A percentile compares a stretch with the other conserved stretches of the same genome.
Evolutionary conservation across 257 asterid species (phyloP).

Genomic region (Nicotiana obtusifolia): DNA sequence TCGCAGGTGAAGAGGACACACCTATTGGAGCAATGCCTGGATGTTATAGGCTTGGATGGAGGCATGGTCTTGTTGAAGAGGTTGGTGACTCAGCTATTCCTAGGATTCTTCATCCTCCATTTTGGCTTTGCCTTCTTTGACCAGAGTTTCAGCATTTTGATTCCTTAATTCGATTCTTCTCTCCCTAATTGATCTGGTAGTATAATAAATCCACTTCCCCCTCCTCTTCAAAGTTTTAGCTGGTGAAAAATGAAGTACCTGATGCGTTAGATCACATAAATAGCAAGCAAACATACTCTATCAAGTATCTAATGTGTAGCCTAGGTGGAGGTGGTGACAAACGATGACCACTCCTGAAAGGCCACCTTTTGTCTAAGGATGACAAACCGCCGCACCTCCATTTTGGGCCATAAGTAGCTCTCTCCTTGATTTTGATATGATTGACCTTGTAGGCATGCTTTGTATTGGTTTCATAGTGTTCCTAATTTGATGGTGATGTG

Average conservation of each 20-base stretch:
- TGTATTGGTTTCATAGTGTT: neutral
- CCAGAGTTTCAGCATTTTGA: neutral
- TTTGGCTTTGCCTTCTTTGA: neutral
- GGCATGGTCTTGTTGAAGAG: conserved; percentile 96
- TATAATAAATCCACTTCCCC: neutral
- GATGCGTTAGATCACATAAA: neutral
- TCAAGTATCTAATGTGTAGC: neutral
- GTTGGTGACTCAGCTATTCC: conserved; percentile 27
- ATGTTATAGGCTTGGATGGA: conserved; percentile 97
- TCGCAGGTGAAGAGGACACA: conserved; percentile 88
- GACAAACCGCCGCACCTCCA: neutral
- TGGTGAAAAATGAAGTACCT: neutral
- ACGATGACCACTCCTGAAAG: neutral
- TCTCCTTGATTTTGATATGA: neutral
- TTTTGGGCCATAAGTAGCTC: neutral
- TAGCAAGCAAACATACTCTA: neutral
- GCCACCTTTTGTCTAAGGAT: neutral
- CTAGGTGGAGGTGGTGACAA: neutral
- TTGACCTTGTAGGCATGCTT: neutral
- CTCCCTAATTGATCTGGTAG: neutral
- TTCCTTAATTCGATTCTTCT: neutral
- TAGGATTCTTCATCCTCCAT: conserved; percentile 10
- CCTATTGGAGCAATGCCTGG: conserved; percentile 99
- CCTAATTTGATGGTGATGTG: neutral
- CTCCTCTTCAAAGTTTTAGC: neutral